Evolutionary conservation across 179 eudicot genomes (phyloP), one percentile per base, ranked within the genome.

Genomic region (Actinidia arguta): DNA sequence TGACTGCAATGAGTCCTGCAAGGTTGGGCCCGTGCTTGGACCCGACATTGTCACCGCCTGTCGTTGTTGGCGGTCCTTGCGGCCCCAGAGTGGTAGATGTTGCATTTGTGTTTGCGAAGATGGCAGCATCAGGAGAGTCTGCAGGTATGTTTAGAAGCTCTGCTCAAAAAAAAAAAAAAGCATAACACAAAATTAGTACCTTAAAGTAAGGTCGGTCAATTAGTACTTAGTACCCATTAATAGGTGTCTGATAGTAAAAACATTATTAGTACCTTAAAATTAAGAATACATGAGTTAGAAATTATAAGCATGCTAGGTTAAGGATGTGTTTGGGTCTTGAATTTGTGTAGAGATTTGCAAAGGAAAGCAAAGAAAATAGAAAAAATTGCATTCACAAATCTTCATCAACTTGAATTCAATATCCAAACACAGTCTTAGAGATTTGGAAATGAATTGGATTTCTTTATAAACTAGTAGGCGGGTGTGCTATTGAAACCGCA

Each of bases 71-170:
- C 1, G 24, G 70, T 55, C 59, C 48, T 59, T 3, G 70, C n/a
- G 3, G 31, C 1, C 39, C 24, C 0, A 70, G 68, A 58, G 81
- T 22, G 13, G 80, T 44, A 9, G 83, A 7, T 42, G 91, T 13
- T 1, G 70, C 1, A 2, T 86, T 18, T 5, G 75, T 17, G 62
- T 87, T 88, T 56, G 81, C 80, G 86, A 89, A 89, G 55, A 89
- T 82, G 0, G 86, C 85, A 31, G 83, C 80, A 44, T 84, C 89
- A 11, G 92, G 84, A 24, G 92, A 89, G 79, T 73, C 86, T 58
- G 90, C 27, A 4, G 89, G 78, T 63, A 89, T 54, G 22, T 86
- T 78, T 7, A 89, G 82, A 11, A 89, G 87, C 78, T 76, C 91
- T 89, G 83, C 44, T 6, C 9, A 47, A 63, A n/a, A 6, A 39